A percentile compares a stretch with the other conserved stretches of the same genome.
These are phyloP conservation scores for Nicotiana rustica DNA, from an alignment of 305 asterid species.

Conservation along the genomic window DNA sequence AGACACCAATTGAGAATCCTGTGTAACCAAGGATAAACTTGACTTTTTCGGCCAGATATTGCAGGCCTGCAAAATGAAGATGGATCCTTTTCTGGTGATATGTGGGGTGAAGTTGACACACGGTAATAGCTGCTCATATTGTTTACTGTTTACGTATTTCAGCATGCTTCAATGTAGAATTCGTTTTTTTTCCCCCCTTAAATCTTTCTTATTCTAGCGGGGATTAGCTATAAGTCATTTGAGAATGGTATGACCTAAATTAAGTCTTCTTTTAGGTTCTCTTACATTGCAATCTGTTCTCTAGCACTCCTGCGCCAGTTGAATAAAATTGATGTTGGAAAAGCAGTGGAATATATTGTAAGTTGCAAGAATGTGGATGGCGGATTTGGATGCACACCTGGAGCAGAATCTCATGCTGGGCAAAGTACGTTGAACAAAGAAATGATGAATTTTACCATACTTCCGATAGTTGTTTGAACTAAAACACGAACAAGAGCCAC, in stretches of 20 bases:
- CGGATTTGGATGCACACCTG: conserved; percentile 96
- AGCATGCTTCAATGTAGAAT: not conserved
- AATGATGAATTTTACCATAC: not conserved
- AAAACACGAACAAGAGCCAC: not conserved
- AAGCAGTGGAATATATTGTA: conserved; percentile 79
- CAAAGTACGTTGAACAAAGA: conserved; percentile 65
- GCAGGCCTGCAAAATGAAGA: conserved; percentile 86
- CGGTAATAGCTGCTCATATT: conserved; percentile 51
- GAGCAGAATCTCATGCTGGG: conserved; percentile 96
- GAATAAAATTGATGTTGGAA: conserved; percentile 78
- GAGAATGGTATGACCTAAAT: conserved; percentile 29
- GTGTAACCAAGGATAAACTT: conserved; percentile 34
- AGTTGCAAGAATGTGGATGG: conserved; percentile 97
- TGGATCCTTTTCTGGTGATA: conserved; percentile 89
- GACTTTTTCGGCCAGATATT: conserved; percentile 58
- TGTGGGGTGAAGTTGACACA: conserved; percentile 96
- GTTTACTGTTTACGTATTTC: not conserved
- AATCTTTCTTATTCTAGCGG: not conserved
- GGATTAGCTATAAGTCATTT: not conserved
- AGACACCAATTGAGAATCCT: not conserved
- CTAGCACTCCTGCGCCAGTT: conserved; percentile 69
- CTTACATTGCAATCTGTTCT: conserved; percentile 80
- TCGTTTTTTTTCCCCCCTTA: not conserved
- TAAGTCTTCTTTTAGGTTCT: conserved; percentile 63
- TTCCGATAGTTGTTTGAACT: not conserved